Evolutionary conservation across 371 early-diverging fungal species (phyloP), one percentile per base, ranked within the genome.

Genomic region (Mucor ambiguus): DNA sequence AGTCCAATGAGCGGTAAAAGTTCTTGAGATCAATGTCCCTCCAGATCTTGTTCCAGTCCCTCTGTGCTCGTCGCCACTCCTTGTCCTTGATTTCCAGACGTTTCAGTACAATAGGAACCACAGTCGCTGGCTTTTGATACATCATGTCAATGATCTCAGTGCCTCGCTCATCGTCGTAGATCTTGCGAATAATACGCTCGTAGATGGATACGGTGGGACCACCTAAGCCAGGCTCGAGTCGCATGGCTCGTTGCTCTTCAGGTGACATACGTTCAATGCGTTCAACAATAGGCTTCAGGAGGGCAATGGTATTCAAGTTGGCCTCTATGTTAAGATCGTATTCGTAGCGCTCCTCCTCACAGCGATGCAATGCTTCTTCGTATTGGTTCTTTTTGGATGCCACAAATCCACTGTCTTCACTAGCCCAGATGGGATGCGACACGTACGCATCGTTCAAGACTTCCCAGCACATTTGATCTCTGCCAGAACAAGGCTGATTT

Each of bases 1-100:
- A 93, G 81, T 99, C 99, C 58, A 99, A 82, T 0, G 99, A 92
- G 68, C 95, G 96, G 79, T 95, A 96, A 85, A 92, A 98, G 85
- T 98, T 98, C 68, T 92, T 94, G 38, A 87, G 77, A 43, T 98
- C 96, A 22, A 90, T 79, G 58, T 98, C 97, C 26, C 97, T 89
- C 99, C 99, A 99, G 18, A 97, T 85, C 78, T 96, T 97, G 75
- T 93, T 92, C 90, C 92, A 95, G 66, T 96, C 94, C 57, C 94
- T 88, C 86, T 96, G 72, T 1, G 68, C 74, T 20, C 72, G 69
- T 33, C 93, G 89, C 96, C 98, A 98, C 74, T 98, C 98, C 72
- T 97, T 95, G 73, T 98, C 98, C 74, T 98, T 98, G 61, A 93
- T 93, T 79, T 96, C 94, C 18, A 99, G 85, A 33, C 99, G 92